Evolutionary conservation across 2,329 filamentous ascomycete species (phyloP).

Genomic region (Podosphaera xanthii): DNA sequence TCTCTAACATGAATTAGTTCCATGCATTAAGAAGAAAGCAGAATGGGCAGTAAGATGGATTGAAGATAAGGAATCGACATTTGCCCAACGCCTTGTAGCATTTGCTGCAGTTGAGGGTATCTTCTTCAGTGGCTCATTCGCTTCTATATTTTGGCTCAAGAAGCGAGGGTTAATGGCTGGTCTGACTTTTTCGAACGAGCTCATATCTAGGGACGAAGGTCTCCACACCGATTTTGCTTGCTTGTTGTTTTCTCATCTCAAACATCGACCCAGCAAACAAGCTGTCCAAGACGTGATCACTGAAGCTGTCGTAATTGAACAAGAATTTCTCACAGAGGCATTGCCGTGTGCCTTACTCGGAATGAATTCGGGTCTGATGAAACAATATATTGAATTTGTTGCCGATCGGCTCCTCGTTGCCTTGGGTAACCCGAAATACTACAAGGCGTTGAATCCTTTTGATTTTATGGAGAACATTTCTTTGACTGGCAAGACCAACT

Average conservation of each 20-base stretch:
- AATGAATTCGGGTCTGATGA: conserved; percentile 96
- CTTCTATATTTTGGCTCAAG: conserved; percentile 99
- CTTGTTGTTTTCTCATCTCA: conserved; percentile 90
- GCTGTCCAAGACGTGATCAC: conserved; percentile 72
- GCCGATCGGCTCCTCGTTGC: conserved; percentile 84
- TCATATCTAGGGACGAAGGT: conserved; percentile 97
- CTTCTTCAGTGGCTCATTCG: conserved; percentile 98
- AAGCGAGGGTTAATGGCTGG: conserved; percentile 98
- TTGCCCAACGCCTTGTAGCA: conserved; percentile 83
- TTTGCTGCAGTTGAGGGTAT: conserved; percentile 98
- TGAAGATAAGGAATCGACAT: conserved; percentile 75
- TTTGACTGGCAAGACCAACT: conserved; percentile 97
- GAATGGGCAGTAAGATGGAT: conserved; percentile 97
- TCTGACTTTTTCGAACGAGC: conserved; percentile 97
- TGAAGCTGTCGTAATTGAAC: conserved; percentile 82
- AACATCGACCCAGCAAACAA: conserved; percentile 67
- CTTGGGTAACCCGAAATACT: conserved; percentile 84
- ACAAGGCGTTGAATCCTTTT: conserved; percentile 85
- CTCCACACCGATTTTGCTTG: conserved; percentile 99
- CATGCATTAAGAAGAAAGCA: conserved; percentile 94
- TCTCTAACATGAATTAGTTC: conserved; percentile 29
- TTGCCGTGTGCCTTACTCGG: conserved; percentile 80
- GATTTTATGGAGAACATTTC: conserved; percentile 99
- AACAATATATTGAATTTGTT: conserved; percentile 99
- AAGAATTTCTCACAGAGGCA: conserved; percentile 93